Evolutionary conservation across 371 early-diverging fungal genomes (phyloP).

Genomic region (Mucor velutinosus): DNA sequence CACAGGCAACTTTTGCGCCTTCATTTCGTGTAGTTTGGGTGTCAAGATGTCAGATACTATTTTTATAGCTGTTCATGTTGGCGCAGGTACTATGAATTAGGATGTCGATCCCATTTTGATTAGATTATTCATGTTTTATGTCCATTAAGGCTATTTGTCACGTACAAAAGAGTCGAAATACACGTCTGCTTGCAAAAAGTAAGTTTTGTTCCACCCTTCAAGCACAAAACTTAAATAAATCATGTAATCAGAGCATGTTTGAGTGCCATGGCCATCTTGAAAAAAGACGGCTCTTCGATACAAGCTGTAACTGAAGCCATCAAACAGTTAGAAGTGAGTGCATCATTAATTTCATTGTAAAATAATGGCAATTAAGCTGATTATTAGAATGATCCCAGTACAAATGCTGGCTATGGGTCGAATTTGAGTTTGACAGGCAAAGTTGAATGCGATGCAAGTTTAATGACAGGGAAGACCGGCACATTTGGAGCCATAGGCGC

Average conservation of each 20-base stretch:
- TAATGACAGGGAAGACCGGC: conserved; percentile 72
- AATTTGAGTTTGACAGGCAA: conserved; percentile 76
- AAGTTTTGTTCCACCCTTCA: neutral
- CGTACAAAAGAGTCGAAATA: conserved; percentile 46
- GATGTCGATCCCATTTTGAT: too few relatives aligned
- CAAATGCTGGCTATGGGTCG: conserved; percentile 71
- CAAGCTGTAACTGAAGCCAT: conserved; percentile 43
- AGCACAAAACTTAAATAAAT: neutral
- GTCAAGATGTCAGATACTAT: conserved; percentile 15
- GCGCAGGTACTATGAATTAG: conserved; percentile 46
- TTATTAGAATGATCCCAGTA: conserved; percentile 48
- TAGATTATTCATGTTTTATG: neutral
- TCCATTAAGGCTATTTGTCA: conserved; percentile 36
- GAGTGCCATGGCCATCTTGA: conserved; percentile 31
- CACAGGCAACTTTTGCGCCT: neutral
- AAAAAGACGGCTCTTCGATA: conserved; percentile 19
- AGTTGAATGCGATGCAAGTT: conserved; percentile 87
- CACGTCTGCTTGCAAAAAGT: conserved; percentile 51
- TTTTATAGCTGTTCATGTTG: conserved; percentile 65
- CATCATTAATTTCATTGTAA: neutral
- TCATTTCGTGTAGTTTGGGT: neutral
- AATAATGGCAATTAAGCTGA: neutral
- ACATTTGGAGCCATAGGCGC: conserved; percentile 83
- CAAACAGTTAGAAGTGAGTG: conserved; percentile 39
- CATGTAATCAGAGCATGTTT: conserved; percentile 30